phyloP scores from a whole-genome alignment of 257 asterid species.

The Eustoma russellianum region DNA sequence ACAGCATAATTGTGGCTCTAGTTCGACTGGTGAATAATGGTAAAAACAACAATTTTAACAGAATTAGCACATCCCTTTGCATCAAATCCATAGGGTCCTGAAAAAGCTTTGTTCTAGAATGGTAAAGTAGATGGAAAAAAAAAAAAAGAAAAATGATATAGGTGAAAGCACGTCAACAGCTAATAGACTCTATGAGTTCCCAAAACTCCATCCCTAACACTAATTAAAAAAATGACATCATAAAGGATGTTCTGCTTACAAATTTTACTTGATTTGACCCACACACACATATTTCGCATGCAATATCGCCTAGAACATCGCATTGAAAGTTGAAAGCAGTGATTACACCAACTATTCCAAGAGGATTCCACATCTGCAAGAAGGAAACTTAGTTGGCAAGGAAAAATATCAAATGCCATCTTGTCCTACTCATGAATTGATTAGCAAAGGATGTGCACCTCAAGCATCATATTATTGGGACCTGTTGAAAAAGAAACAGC shows the following conservation, averaged over 20 bases:
- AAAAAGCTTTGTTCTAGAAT: background rate
- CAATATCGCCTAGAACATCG: conserved; percentile 89
- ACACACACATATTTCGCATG: no score
- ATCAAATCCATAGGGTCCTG: no score
- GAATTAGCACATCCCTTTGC: no score
- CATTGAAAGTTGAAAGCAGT: conserved; percentile 98
- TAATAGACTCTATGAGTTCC: no score
- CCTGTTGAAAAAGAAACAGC: conserved; percentile 45
- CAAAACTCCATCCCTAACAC: background rate
- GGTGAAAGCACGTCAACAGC: no score
- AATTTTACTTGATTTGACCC: background rate
- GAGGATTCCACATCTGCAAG: conserved; percentile 95
- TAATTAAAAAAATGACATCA: background rate
- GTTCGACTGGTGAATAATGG: no score
- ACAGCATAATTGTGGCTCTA: no score
- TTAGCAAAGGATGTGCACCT: conserved; percentile 47
- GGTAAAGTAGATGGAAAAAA: no score
- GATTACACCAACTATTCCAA: conserved; percentile 89
- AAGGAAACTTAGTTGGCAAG: conserved; percentile 3
- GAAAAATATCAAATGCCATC: background rate
- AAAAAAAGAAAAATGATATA: no score
- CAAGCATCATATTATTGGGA: conserved; percentile 95
- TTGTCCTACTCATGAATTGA: background rate
- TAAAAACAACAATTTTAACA: background rate
- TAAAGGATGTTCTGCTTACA: background rate